Evolutionary conservation across 2,329 filamentous ascomycete species (phyloP), one percentile per base, ranked within the genome.

Genomic region (Botrytis porri): DNA sequence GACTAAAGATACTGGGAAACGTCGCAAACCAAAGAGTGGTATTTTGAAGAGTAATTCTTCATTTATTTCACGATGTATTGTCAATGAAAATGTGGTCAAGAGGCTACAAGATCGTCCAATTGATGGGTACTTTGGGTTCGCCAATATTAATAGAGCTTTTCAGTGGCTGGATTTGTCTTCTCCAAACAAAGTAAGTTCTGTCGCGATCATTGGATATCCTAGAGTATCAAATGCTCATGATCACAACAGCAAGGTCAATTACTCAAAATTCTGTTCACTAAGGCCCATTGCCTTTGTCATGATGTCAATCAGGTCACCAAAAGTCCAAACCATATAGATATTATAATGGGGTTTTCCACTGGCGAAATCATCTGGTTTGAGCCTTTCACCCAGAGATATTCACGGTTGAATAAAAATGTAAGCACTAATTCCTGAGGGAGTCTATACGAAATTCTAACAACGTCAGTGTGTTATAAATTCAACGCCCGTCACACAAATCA

Each of bases 321-420:
- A 82, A 91, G 89, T 69, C 81, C 88, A 5, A 89, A 87, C 8
- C 95, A 98, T 80, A 87, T 99, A 60, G 96, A 99, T 81, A 86
- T 99, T 32, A 90, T 97, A 73, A 93, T 99, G 90, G 96, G 96
- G 1, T 98, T 97, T 80, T 98, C 95, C 10, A 97, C 95, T 0
- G 94, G 95, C 57, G 96, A 99, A 82, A 94, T 99, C 65, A 95
- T 99, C 75, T 99, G 96, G 96, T 98, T 96, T 85, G 96, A 99
- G 82, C 95, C 96, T 18, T 93, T 98, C 79, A 95, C 94, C 57
- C 95, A 98, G 79, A 94, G 97, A 81, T 99, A 99, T 82, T 93
- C 94, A 4, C 90, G 96, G 32, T 87, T 99, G 79, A 99, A 99
- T 81, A 99, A 99, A 84, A 98, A 98, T 81, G 91, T 92, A 83